Base-by-base conservation (phyloP, 345 rosid species). In the Citrus reticulata region DNA sequence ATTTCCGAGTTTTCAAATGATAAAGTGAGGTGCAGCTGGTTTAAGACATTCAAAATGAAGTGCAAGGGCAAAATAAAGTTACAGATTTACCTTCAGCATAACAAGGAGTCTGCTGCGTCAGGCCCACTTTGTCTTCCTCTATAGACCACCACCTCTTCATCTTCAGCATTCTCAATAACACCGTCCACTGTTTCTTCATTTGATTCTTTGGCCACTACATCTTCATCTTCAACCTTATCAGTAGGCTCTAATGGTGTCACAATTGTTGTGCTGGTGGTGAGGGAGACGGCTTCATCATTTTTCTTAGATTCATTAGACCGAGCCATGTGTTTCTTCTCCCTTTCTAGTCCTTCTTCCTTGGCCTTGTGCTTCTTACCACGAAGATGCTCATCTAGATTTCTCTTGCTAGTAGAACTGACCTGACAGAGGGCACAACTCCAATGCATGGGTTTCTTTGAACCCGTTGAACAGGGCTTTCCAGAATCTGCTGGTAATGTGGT, bases 341-440 rank as follows among this genome's bases (percentile, higher is more conserved):
- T 9, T 40, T 40, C 13, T 17, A 54, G 58, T 8, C 3, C 58
- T 8, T 19, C 58, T 54, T 17, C 58, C 58, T 54, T 17, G 7
- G 22, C 58, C 58, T 54, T 54, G 58, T 54, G 58, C 58, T 54
- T 54, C n/a, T 54, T 54, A 4, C 58, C 8, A 1, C 1, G 20
- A 54, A 4, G 58, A 54, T 1, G 20, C 22, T 17, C 57, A 49
- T 14, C 55, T 76, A 90, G 81, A 77, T 74, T 85, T 59, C 30
- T 81, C 80, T 84, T 86, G 51, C 51, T 46, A 46, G 5, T 13
- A 46, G 51, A 4, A 46, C 51, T 46, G 51, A 46, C 51, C 78
- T 61, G 80, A 80, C 93, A 90, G 19, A 85, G 74, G 29, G 91
- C 86, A 79, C 90, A 88, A 54, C 85, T 87, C 90, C 87, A 87